Base-by-base conservation (phyloP, 2,329 filamentous ascomycete species). In the Boeremia lycopersici region DNA sequence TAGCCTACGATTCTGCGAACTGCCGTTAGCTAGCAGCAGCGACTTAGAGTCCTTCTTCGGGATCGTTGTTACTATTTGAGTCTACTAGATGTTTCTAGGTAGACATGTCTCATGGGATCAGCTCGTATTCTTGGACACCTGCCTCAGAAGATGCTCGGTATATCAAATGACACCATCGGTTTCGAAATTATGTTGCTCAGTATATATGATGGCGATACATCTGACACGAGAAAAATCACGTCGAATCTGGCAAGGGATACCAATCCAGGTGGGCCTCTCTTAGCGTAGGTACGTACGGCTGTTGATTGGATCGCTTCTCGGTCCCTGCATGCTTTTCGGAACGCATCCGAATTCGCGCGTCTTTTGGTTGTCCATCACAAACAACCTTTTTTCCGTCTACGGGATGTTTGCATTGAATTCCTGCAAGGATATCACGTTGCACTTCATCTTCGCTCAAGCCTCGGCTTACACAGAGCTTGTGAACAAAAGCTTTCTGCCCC, bases 361-460 rank as follows among this genome's bases (percentile, higher is more conserved):
- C 30, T n/a, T 35, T 42, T 15, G 29, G 38, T 46, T 26, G 19
- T 11, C 13, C 43, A 8, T 31, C n/a, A 31, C 31, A 36, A 38
- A 6, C 13, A 29, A 41, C 13, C 9, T 25, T 17, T 8, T 25
- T 23, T 19, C 1, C 1, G 12, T 25, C 4, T 35, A 36, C 30
- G 39, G 8, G 12, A 36, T 10, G 3, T 9, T 15, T 26, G 48
- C 33, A 43, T 50, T 50, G 33, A 50, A 50, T 50, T 50, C 48
- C 40, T 50, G 9, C 4, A 2, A 8, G n/a, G 17, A 29, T 9
- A 12, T 13, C 12, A 23, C 8, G 25, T 11, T 31, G 31, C 31
- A 29, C 33, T 13, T 38, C 10, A 17, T 26, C 10, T 26, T n/a
- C 4, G 13, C 23, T 6, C 7, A 39, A 12, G 2, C 26, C 11